Conservation (phyloP, 495 filamentous ascomycete species). For the Talaromyces liani region DNA sequence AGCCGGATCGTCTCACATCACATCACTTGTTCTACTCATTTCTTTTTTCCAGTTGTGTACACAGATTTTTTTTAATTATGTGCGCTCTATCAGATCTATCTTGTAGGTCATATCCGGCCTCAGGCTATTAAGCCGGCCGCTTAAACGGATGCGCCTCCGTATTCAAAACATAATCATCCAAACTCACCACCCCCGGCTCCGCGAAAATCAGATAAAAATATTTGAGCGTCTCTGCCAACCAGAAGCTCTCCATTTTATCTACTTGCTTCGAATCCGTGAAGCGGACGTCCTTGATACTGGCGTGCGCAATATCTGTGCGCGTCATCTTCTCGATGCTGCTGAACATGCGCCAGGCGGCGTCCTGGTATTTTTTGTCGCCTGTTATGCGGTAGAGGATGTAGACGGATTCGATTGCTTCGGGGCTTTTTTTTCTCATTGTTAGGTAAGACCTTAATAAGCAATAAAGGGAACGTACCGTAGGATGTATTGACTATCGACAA, state of each 20-base stretch:
- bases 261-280: conserved; percentile 20
- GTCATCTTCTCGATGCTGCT: conserved; percentile 52
- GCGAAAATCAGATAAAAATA: conserved; percentile 90
- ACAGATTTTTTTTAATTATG: background rate
- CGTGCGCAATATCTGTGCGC: conserved; percentile 49
- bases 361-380: conserved; percentile 55
- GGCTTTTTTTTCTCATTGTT: conserved; percentile 24
- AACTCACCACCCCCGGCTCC: conserved; percentile 55
- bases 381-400: conserved; percentile 74
- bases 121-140: conserved; percentile 23
- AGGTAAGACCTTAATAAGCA: conserved; percentile 4
- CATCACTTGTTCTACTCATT: background rate
- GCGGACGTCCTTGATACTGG: conserved; percentile 53
- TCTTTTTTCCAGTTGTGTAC: background rate
- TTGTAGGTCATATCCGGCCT: background rate
- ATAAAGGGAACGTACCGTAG: conserved; percentile 41
- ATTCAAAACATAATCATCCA: conserved; percentile 68
- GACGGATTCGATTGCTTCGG: conserved; percentile 65
- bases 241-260: conserved; percentile 52
- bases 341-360: conserved; percentile 75
- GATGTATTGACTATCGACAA: conserved; percentile 57
- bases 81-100: background rate
- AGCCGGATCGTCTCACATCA: background rate
- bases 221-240: conserved; percentile 77
- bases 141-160: conserved; percentile 72